Evolutionary conservation across 495 filamentous ascomycete species (phyloP).

Genomic region (Penicillium bovifimosum): DNA sequence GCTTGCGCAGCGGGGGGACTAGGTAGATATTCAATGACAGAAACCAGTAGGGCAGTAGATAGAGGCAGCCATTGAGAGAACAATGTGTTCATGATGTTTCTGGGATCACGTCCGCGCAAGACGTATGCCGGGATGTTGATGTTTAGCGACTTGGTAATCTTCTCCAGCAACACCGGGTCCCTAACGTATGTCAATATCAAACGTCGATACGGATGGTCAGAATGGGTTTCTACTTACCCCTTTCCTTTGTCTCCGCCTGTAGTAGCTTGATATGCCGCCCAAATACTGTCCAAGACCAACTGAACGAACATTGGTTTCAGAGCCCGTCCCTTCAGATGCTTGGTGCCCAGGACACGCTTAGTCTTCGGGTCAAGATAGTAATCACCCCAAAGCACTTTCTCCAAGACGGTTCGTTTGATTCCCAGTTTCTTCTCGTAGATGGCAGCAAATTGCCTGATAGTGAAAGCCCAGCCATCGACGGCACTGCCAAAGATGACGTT

Average conservation of each 20-base stretch:
- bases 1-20: conserved; percentile 80
- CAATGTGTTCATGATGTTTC: conserved; percentile 74
- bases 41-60: conserved; percentile 87
- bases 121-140: conserved; percentile 79
- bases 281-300: conserved; percentile 90
- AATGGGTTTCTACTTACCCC: conserved; percentile 49
- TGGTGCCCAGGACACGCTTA: conserved; percentile 81
- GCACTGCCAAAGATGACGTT: conserved; percentile 99
- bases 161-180: conserved; percentile 77
- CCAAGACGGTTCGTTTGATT: conserved; percentile 82
- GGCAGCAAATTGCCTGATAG: conserved; percentile 84
- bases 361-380: conserved; percentile 97
- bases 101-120: conserved; percentile 76
- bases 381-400: conserved; percentile 96
- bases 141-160: conserved; percentile 88
- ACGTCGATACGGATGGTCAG: conserved; percentile 14
- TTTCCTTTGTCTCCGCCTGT: conserved; percentile 74
- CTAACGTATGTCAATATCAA: conserved; percentile 40
- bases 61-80: conserved; percentile 89
- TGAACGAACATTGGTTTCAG: conserved; percentile 98
- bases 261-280: conserved; percentile 94
- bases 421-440: conserved; percentile 97
- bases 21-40: conserved; percentile 87
- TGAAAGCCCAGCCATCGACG: conserved; percentile 97
- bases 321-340: conserved; percentile 85